Evolutionary conservation across 2,329 filamentous ascomycete species (phyloP).

Genomic region (Chaetomiaceae sp.): DNA sequence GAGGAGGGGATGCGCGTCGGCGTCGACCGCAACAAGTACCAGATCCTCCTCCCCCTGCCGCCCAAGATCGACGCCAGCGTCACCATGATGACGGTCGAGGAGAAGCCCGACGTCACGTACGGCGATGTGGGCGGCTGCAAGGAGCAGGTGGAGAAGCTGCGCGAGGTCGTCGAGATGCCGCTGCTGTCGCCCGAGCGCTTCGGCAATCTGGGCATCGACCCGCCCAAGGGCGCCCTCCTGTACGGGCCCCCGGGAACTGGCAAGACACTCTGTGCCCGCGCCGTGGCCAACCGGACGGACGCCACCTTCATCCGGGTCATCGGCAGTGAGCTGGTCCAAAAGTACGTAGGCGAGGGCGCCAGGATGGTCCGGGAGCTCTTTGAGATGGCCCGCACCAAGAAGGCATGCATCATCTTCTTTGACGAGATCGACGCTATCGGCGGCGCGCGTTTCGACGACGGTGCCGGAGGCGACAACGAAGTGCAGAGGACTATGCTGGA

Average conservation of each 20-base stretch:
- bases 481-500: conserved; percentile 98
- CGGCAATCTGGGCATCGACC: conserved; percentile 97
- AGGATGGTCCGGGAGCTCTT: conserved; percentile 98
- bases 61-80: conserved; percentile 99
- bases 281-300: conserved; percentile 95
- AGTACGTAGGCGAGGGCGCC: conserved; percentile 97
- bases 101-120: conserved; percentile 98
- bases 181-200: conserved; percentile 94
- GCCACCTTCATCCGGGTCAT: conserved; percentile 99
- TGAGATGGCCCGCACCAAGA: conserved; percentile 99
- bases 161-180: conserved; percentile 98
- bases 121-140: conserved; percentile 98
- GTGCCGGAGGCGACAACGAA: conserved; percentile 94
- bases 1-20: conserved; percentile 99
- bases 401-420: conserved; percentile 99
- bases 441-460: conserved; percentile 93
- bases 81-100: conserved; percentile 99
- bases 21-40: conserved; percentile 98
- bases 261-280: conserved; percentile 95
- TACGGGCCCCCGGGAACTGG: conserved; percentile 98
- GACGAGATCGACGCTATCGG: conserved; percentile 97
- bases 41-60: conserved; percentile 91
- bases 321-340: conserved; percentile 94
- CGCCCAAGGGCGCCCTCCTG: conserved; percentile 91
- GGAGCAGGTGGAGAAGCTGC: conserved; percentile 97